Evolutionary conservation across 768 basidiomycete species (phyloP), one percentile per base, ranked within the genome.

Genomic region (Cantharellus anzutake): DNA sequence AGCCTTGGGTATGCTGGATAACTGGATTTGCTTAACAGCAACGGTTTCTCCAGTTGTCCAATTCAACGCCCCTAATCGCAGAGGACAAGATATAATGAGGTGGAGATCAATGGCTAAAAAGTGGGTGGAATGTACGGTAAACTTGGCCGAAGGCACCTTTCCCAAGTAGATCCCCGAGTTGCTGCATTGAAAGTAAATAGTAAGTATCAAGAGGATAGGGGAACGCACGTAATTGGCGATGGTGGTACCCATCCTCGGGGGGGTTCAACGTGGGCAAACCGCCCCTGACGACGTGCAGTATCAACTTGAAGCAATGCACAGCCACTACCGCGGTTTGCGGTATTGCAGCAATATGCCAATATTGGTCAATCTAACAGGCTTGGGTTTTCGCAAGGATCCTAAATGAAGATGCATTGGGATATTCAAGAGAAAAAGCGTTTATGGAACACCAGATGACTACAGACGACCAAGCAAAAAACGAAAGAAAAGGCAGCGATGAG

Each of bases 41-140:
- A 98, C 94, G 2, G 94, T 96, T 74, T 98, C 96, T 35, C 96
- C 96, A 35, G 91, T 97, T 14, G 87, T 85, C 84, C 90, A 92
- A 66, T 94, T 93, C 67, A 94, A 73, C 55, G 86, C 87, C 64
- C 87, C 87, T 89, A 64, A 41, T 53, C 16, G 20, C 20, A 29
- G 20, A 29, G 20, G 20, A 29, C 20, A 29, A 29, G 44, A 48
- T 48, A 29, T 48, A 11, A 48, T 7, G 52, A 55, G 14, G 52
- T 55, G 35, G 38, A 55, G 38, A 7, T 52, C 11, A 42, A 51
- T 42, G 50, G 16, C 50, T 59, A 14, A 50, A 57, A 7, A 7
- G 34, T 38, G 41, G 29, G 11, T 16, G 16, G 16, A 50, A 80
- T 88, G 70, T 73, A 87, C 92, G 84, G 71, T 92, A 97, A 64